Percentiles rank a stretch among this genome's conserved stretches.
phyloP scores from a whole-genome alignment of 2,329 filamentous ascomycete genomes.

The Talaromyces sp. region DNA sequence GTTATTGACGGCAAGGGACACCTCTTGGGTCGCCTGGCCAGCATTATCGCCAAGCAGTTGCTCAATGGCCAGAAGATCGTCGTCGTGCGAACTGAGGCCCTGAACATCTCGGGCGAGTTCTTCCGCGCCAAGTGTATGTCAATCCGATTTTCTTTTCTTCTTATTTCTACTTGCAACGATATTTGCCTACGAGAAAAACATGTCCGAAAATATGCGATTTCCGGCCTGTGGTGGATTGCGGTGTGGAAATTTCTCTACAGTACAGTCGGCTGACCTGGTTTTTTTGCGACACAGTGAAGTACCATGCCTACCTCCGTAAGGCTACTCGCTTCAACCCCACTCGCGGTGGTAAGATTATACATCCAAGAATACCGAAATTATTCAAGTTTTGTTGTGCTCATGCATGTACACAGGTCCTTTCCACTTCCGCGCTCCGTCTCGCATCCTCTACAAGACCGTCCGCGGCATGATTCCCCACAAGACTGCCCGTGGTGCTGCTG shows the following conservation, averaged over 20 bases:
- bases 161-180: constrained; percentile 1
- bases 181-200: not conserved
- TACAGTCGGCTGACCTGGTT: constrained; percentile 41
- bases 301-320: constrained; percentile 99
- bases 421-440: constrained; percentile 98
- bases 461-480: constrained; percentile 99
- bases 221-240: not conserved
- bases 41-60: constrained; percentile 97
- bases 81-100: constrained; percentile 94
- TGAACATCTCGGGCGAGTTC: constrained; percentile 99
- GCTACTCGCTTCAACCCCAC: constrained; percentile 99
- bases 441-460: constrained; percentile 99
- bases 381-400: constrained; percentile 11
- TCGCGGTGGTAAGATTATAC: constrained; percentile 74
- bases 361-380: not conserved
- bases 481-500: constrained; percentile 94
- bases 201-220: not conserved
- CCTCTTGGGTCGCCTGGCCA: constrained; percentile 97
- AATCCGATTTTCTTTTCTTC: constrained; percentile 15
- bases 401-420: constrained; percentile 67
- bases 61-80: constrained; percentile 99
- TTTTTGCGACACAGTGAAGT: constrained; percentile 74
- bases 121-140: constrained; percentile 99
- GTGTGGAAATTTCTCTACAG: not conserved
- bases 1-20: constrained; percentile 99